Evolutionary conservation across 73 alveolate genomes (phyloP), one percentile per base, ranked within the genome.

Genomic region (Paramecium sexaurelia): DNA sequence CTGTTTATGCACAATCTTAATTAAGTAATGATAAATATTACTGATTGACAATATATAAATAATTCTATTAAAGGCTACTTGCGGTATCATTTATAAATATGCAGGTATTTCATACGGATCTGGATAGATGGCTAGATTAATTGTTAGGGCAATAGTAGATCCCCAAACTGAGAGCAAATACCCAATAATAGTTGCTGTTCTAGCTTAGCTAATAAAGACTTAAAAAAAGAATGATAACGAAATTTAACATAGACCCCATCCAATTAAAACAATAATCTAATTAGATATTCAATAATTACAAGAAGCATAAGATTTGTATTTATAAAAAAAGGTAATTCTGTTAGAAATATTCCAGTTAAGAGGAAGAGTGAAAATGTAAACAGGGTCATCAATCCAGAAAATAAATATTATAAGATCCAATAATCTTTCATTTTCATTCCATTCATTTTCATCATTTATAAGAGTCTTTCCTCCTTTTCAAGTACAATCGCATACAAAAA

Each of bases 361-460:
- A 91, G 78, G 91, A 95, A 98, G 51, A 95, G 57, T n/a, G 94
- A 33, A 7, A 95, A 57, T 0, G 99, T 98, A 13, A 96, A 32
- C 39, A 91, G 6, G 68, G 98, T 97, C 92, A 97, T 55, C 17
- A 92, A 45, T 57, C 96, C 94, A 95, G 95, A 84, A 75, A 95
- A 97, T 51, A 96, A 55, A 82, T 95, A 97, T 75, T 94, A 85
- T 36, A 97, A 92, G 5, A 96, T 73, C 99, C 99, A 98, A 92
- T 97, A 98, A 92, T 98, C 97, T 27, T 92, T 78, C 98, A 98
- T 97, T 85, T 94, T 96, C 94, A 98, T 92, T 24, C 99, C 99
- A 95, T 97, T 98, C 96, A 98, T 98, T 94, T 98, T 97, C 99
- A 98, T 98, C 55, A 96, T 97, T 85, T 98, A 98, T 26, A 97